Base-by-base conservation (phyloP, 225 moss, liverwort and hornwort species). In the Antitrichia curtipendula region DNA sequence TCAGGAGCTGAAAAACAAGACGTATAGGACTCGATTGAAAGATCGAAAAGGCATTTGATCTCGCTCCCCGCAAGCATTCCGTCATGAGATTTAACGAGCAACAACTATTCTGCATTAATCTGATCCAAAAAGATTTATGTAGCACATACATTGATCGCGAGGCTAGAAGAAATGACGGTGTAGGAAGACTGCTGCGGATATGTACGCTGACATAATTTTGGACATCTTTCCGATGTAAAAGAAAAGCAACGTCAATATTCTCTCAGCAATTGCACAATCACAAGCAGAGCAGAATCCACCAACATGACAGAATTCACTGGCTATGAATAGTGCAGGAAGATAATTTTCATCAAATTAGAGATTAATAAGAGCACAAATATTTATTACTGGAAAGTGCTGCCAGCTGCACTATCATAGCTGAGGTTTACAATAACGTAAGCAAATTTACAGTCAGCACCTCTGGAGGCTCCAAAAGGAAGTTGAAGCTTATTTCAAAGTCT, bases 351-450 rank as follows among this genome's bases (percentile, higher is more conserved):
- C 72, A 86, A 80, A 61, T 77, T 83, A 49, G 62, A 79, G 52
- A 71, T 40, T 29, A 50, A 40, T 31, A 56, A 79, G 86, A 86
- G 88, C 80, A 84, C 58, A 62, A 69, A 24, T 53, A 75, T 82
- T 86, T 92, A 90, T 88, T 92, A 57, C 13, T 50, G 86, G 47
- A 76, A 83, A 92, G 62, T 80, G 71, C 82, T 80, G 84, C 63
- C 72, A 58, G 84, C 80, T 87, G 80, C 84, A 87, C 49, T 61
- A 63, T 85, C 64, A 32, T 54, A 71, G 79, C 70, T 75, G 87
- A 82, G 63, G 85, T 79, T 58, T 85, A 90, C 90, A 90, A 56
- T 22, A 41, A 38, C 78, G 27, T 78, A 53, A 74, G 88, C 78
- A 63, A 70, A 78, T 85, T 62, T 90, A 82, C 90, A 81, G 77